Base-by-base conservation (phyloP, 768 basidiomycete species). In the Xerocomellus chrysenteron region DNA sequence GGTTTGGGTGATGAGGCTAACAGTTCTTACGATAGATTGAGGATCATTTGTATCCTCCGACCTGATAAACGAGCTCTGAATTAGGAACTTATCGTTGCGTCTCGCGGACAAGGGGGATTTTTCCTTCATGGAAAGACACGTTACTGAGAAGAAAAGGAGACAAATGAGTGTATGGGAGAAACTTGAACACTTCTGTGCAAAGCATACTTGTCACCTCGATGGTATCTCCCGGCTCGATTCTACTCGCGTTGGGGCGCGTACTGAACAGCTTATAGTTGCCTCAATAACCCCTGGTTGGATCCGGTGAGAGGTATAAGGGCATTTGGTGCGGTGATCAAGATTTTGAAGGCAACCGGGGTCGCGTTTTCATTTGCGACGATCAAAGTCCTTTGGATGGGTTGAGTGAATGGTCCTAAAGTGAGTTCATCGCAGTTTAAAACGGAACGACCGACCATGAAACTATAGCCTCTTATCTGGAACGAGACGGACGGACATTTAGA, bases 61-160 rank as follows among this genome's bases (percentile, higher is more conserved):
- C 3, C 90, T 87, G 72, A 97, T 92, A 68, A 88, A 69, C 32
- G 90, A 93, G 66, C 90, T 94, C 72, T 96, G 94, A 50, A 97
- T 91, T 56, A 98, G 80, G 74, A 98, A 98, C 79, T 98, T 98
- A 83, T 97, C 95, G 71, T 92, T 92, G 85, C 94, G 96, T 77
- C 95, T 96, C n/a, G 21, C 21, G 21, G 21, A 21, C 21, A 21
- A 21, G 21, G 94, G 88, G 2, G 94, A 94, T 61, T 97, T 94
- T 62, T 92, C 90, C 69, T 86, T 88, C 80, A 95, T 89, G 2
- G 93, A 87, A 71, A 96, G 94, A 36, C 96, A 78, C 80, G 95
- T 90, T 47, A 98, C 95, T 96, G 67, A 21, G 21, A 37, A 21
- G 21, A 37, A 43, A 26, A 26, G 3, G 10, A 2, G 44, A 16